These are phyloP conservation scores for Bondarzewia mesenterica DNA, from an alignment of 1,284 basidiomycete species.

Conservation along the genomic window DNA sequence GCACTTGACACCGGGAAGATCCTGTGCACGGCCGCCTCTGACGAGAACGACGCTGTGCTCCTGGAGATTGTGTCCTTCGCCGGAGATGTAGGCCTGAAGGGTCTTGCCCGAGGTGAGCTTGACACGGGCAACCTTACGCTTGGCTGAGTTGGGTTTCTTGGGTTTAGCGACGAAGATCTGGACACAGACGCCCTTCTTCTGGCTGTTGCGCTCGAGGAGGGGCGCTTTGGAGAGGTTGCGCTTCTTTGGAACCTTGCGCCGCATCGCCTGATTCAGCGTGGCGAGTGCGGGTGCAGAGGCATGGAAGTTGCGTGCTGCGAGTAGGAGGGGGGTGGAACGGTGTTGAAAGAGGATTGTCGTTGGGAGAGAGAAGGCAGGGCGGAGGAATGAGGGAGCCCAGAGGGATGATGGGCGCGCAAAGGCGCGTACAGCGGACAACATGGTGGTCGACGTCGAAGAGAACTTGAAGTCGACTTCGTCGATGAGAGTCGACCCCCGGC, in stretches of 20 bases:
- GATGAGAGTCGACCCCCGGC: neutral
- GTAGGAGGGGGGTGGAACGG: conserved; percentile 12
- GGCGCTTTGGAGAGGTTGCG: conserved; percentile 59
- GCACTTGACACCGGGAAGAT: conserved; percentile 93
- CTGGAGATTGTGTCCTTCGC: conserved; percentile 97
- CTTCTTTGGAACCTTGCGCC: conserved; percentile 46
- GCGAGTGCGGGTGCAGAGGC: conserved; percentile 45
- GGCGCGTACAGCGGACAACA: conserved; percentile 38
- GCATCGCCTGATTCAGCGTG: conserved; percentile 81
- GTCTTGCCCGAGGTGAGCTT: conserved; percentile 89
- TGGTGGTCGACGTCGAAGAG: conserved; percentile 16
- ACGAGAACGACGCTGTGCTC: conserved; percentile 96
- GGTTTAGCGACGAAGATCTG: conserved; percentile 83
- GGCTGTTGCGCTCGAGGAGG: conserved; percentile 69
- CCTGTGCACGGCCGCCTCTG: conserved; percentile 91
- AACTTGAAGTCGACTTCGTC: neutral
- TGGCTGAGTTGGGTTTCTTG: conserved; percentile 98
- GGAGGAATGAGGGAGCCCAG: neutral
- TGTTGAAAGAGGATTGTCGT: neutral
- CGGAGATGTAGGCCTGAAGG: conserved; percentile 91
- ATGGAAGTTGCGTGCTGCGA: conserved; percentile 49
- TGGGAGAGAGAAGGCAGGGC: neutral
- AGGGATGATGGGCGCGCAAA: conserved; percentile 14
- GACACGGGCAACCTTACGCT: conserved; percentile 93
- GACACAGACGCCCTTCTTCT: conserved; percentile 86